A percentile compares a stretch with the other conserved stretches of the same genome.
These are phyloP conservation scores for Yamadazyma paraphyllophila DNA, from an alignment of 805 yeast genomes.

Conservation along the genomic window DNA sequence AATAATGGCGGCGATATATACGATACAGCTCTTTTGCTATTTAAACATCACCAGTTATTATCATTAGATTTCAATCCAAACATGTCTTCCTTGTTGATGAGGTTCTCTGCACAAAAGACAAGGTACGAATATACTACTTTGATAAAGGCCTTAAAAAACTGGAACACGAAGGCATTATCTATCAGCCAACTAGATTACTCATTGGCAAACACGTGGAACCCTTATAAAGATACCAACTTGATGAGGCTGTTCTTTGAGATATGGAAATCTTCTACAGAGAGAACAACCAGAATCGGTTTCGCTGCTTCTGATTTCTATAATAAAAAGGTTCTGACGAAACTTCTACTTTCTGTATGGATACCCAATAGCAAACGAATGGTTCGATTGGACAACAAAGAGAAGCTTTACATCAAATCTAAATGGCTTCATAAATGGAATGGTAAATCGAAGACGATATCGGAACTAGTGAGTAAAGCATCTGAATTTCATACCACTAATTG, in stretches of 20 bases:
- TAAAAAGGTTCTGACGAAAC: conserved; percentile 8
- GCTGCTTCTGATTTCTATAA: conserved; percentile 12
- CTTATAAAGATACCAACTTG: neutral
- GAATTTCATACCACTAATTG: neutral
- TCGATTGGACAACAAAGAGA: neutral
- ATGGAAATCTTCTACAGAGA: conserved; percentile 13
- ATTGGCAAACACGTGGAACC: conserved; percentile 10
- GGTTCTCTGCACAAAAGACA: conserved; percentile 22
- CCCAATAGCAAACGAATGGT: neutral
- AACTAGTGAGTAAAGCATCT: neutral
- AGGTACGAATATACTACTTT: conserved; percentile 5
- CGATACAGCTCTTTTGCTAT: conserved; percentile 21
- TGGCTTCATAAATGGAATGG: neutral
- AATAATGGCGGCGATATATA: conserved; percentile 15
- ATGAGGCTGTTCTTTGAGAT: conserved; percentile 5
- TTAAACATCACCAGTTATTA: conserved; percentile 22
- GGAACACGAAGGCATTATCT: conserved; percentile 20
- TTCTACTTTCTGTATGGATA: conserved; percentile 7
- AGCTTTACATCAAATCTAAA: neutral
- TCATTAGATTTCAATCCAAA: conserved; percentile 3
- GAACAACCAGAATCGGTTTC: neutral
- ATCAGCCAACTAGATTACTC: conserved; percentile 16
- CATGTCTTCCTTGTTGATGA: conserved; percentile 29
- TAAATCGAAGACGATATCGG: neutral
- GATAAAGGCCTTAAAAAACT: conserved; percentile 13